Conservation (phyloP, 2,329 filamentous ascomycete species). For the Colletotrichum salicis region DNA sequence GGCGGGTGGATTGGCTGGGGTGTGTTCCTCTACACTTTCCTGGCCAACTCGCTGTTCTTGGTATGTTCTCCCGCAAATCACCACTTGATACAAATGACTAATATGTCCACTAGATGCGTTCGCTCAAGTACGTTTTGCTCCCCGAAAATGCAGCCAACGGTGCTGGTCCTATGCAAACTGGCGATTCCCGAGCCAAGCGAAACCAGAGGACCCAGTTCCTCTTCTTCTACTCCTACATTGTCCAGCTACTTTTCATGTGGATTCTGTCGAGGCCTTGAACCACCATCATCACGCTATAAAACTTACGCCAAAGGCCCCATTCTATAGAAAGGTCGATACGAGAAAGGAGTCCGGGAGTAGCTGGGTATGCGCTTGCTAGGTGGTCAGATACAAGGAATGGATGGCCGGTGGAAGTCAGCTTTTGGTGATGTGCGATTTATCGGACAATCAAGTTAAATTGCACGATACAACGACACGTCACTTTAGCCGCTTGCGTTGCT, state of each 20-base stretch:
- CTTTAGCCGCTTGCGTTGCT: not conserved
- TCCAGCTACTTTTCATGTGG: slow-evolving; percentile 97
- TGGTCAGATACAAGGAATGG: slow-evolving; percentile 7
- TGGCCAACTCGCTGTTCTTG: slow-evolving; percentile 94
- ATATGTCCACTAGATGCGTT: slow-evolving; percentile 75
- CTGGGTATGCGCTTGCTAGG: not conserved
- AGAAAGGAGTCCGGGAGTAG: slow-evolving; percentile 5
- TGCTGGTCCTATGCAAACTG: slow-evolving; percentile 69
- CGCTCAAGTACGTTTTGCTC: slow-evolving; percentile 92
- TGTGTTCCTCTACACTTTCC: slow-evolving; percentile 90
- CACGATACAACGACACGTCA: slow-evolving; percentile 28
- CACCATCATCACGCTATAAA: no score
- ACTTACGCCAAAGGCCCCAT: not conserved
- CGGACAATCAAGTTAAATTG: not conserved
- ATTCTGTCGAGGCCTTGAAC: slow-evolving; percentile 60
- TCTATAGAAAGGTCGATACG: not conserved
- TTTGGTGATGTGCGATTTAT: not conserved
- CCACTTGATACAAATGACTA: slow-evolving; percentile 19
- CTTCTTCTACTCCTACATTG: slow-evolving; percentile 92
- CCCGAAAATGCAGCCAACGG: slow-evolving; percentile 80
- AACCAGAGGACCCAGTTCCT: slow-evolving; percentile 91
- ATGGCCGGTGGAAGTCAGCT: not conserved
- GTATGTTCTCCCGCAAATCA: slow-evolving; percentile 61
- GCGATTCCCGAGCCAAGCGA: slow-evolving; percentile 83
- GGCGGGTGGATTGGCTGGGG: slow-evolving; percentile 90